Evolutionary conservation across 2,329 filamentous ascomycete species (phyloP).

Genomic region (Aspergillus pseudoterreus): DNA sequence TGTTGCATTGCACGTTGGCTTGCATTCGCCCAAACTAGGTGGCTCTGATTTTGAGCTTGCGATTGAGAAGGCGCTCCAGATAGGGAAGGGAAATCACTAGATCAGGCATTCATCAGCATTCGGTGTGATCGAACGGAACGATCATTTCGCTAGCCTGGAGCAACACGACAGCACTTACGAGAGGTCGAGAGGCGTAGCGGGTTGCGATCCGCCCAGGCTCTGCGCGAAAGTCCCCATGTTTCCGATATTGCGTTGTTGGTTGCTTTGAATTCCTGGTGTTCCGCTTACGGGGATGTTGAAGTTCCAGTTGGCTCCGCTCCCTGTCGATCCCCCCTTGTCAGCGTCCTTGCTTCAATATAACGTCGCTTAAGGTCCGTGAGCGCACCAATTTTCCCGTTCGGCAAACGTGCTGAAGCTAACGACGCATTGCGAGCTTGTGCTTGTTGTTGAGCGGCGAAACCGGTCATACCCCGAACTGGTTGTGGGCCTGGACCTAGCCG

Average conservation of each 20-base stretch:
- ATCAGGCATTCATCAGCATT: neutral
- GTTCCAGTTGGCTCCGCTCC: constrained; percentile 55
- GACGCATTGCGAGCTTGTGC: constrained; percentile 45
- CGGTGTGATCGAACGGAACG: constrained; percentile 6
- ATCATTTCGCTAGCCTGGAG: constrained; percentile 9
- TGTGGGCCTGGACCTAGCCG: constrained; percentile 47
- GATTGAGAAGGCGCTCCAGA: constrained; percentile 56
- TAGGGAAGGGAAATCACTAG: constrained; percentile 60
- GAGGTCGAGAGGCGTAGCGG: constrained; percentile 52
- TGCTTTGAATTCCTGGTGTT: constrained; percentile 48
- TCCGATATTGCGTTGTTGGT: constrained; percentile 50
- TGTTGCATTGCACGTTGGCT: constrained; percentile 53
- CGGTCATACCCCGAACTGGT: constrained; percentile 51
- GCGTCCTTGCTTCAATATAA: constrained; percentile 12
- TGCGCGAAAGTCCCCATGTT: constrained; percentile 55
- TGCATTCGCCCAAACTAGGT: constrained; percentile 57
- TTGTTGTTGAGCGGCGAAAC: constrained; percentile 52
- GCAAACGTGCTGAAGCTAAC: constrained; percentile 47
- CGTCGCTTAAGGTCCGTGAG: constrained; percentile 2
- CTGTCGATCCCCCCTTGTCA: constrained; percentile 31
- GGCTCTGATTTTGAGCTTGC: constrained; percentile 48
- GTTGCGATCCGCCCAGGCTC: constrained; percentile 52
- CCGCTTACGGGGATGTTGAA: constrained; percentile 54
- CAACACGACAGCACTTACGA: constrained; percentile 46
- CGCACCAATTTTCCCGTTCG: constrained; percentile 54